Conservation (phyloP, 1,284 basidiomycete genomes). For the Cutaneotrichosporon sp. region DNA sequence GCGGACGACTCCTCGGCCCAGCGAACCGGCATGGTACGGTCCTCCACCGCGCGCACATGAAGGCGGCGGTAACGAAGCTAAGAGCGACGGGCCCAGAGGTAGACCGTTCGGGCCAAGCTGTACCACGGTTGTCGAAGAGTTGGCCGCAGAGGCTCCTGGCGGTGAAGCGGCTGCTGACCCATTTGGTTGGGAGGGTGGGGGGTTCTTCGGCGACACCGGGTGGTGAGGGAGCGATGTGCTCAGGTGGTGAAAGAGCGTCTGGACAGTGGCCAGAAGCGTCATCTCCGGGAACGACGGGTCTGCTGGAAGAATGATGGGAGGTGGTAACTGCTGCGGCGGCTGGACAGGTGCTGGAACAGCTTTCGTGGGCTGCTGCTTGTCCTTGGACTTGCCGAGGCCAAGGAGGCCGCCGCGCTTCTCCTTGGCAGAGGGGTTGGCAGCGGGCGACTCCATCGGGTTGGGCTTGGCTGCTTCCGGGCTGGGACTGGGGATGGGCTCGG, state of each 20-base stretch:
- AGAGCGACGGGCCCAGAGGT: slow-evolving; percentile 42
- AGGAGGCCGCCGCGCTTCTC: slow-evolving; percentile 30
- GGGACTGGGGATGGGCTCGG: slow-evolving; percentile 17
- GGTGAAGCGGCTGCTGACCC: neutral
- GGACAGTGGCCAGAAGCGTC: slow-evolving; percentile 82
- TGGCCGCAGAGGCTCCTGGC: slow-evolving; percentile 34
- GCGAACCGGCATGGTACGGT: slow-evolving; percentile 48
- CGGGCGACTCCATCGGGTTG: slow-evolving; percentile 24
- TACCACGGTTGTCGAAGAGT: slow-evolving; percentile 34
- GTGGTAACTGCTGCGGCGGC: slow-evolving; percentile 17
- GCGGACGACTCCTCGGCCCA: slow-evolving; percentile 77
- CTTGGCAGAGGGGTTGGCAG: slow-evolving; percentile 18
- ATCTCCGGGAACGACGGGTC: slow-evolving; percentile 65
- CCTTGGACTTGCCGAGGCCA: slow-evolving; percentile 23
- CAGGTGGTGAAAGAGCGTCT: slow-evolving; percentile 83
- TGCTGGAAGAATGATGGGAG: slow-evolving; percentile 33
- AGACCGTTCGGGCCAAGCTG: slow-evolving; percentile 13
- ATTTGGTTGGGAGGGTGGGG: slow-evolving; percentile 11
- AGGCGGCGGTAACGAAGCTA: slow-evolving; percentile 48
- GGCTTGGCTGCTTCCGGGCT: slow-evolving; percentile 18
- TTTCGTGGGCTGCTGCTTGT: neutral
- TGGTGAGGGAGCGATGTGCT: slow-evolving; percentile 48
- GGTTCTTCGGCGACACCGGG: slow-evolving; percentile 42
- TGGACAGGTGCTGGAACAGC: slow-evolving; percentile 8
- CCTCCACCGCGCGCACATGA: slow-evolving; percentile 49